Evolutionary conservation across 345 rosid genomes (phyloP), one percentile per base, ranked within the genome.

Genomic region (Turritis glabra): DNA sequence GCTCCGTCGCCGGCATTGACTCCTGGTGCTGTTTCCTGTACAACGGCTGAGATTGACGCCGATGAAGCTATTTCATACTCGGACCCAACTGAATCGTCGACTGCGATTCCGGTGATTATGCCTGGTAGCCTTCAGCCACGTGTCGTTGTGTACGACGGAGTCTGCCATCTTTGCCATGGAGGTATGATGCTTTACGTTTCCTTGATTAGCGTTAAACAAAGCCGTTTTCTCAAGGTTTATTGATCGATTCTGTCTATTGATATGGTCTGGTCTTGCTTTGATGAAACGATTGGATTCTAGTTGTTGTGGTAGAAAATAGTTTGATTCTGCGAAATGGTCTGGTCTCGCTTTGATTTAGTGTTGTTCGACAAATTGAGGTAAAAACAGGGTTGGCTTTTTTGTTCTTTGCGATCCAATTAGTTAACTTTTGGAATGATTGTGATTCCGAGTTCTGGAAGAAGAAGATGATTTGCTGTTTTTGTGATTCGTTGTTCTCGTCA

Each of bases 161-260:
- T 94, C 78, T 94, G 97, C 78, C 96, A 84, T 82, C 97, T 94
- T 84, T 94, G 98, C 84, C 97, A 94, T 80, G 74, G 89, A 85
- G 96, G 97, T 94, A 78, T 29, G 1, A 29, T 56, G n/a, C 48
- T 52, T 9, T 59, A 43, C 44, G 8, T 13, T 19, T 35, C 32
- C 7, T 15, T 58, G 54, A 30, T 12, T 27, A 21, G n/a, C 23
- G 0, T 26, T 35, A 44, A 75, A 61, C 47, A 5, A 58, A 8
- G 19, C 50, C 40, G 29, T 53, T 52, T 61, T 10, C 14, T 0
- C 32, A 33, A 53, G 21, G n/a, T 33, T 68, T 76, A 17, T 61
- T 8, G 35, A 63, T 63, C 25, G 68, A 50, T 29, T 59, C 37
- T 1, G 22, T 52, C 18, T 40, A 52, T 32, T 52, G 57, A 61